phyloP scores from a whole-genome alignment of 805 yeast species.

The Pichia scutulata region DNA sequence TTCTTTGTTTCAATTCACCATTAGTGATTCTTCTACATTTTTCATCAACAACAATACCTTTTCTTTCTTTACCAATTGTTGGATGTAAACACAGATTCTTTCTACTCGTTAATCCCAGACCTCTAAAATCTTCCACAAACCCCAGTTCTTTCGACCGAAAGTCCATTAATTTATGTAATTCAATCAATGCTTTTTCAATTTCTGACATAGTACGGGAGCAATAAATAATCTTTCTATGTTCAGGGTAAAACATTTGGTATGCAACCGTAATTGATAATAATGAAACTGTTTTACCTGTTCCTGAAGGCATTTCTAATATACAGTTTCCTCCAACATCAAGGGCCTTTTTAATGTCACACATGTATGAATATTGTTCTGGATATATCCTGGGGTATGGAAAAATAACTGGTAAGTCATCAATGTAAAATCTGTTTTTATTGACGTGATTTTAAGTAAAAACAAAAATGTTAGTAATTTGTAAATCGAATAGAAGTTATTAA shows the following conservation, averaged over 20 bases:
- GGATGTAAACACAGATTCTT: constrained; percentile 93
- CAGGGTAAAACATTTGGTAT: constrained; percentile 89
- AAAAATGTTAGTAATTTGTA: background rate
- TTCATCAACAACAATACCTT: constrained; percentile 92
- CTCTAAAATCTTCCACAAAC: constrained; percentile 82
- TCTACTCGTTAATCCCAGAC: constrained; percentile 89
- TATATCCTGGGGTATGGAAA: constrained; percentile 96
- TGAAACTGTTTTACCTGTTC: constrained; percentile 96
- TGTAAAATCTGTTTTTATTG: constrained; percentile 53
- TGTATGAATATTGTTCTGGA: constrained; percentile 97
- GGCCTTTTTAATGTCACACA: constrained; percentile 91
- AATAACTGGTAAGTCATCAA: constrained; percentile 91
- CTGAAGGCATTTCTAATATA: constrained; percentile 98
- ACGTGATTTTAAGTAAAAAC: background rate
- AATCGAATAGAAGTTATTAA: background rate
- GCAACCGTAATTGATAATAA: constrained; percentile 87
- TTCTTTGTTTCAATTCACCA: constrained; percentile 69
- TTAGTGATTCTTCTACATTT: constrained; percentile 91
- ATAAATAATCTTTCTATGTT: constrained; percentile 86
- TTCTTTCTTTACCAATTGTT: constrained; percentile 74
- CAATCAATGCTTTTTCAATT: constrained; percentile 93
- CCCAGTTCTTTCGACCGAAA: constrained; percentile 80
- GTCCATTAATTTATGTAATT: constrained; percentile 80
- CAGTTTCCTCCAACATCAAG: constrained; percentile 96
- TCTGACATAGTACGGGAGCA: constrained; percentile 99